Base-by-base conservation (phyloP, 495 filamentous ascomycete species). In the Oidiodendron maius region DNA sequence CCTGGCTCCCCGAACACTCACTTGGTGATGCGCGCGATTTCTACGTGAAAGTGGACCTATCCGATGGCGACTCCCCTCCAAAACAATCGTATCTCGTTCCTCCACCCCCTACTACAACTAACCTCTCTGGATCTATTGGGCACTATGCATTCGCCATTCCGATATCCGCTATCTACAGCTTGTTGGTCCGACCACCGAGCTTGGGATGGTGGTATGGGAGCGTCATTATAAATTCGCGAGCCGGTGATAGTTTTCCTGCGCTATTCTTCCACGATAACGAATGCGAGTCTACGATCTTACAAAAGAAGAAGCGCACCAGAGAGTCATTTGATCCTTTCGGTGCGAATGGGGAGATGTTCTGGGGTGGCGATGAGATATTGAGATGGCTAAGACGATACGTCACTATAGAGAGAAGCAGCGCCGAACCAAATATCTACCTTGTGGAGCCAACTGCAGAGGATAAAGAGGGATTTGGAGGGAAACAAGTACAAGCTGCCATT, bases 131-230 rank as follows among this genome's bases (percentile, higher is more conserved):
- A n/a, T 76, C 81, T 0, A 72, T 90, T 50, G 91, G 90, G 25
- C 79, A 83, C 35, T 98, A 96, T 61, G 84, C 94, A 1, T 97
- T 98, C 55, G 90, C 93, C 1, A 77, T 97, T 11, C 93, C 94
- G 4, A 77, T 96, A 12, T 87, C 80, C 32, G 83, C 93, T 48
- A 85, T 98, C 52, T 98, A 91, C 65, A 91, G 85, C 26, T 67
- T 97, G 11, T 78, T 96, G 8, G 84, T 98, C 17, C 81, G 93
- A 6, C 93, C 94, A 5, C 93, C 93, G 15, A 96, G 87, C 64
- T 63, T 95, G 15, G 93, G 93, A 18, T 98, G 93, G 93, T 97
- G 94, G 93, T 96, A 89, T 65, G 93, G 93, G 34, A 94, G 87
- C 57, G 57, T 97, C 3, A 85, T 98, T 32, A 88, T 97, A 64